Evolutionary conservation across 495 filamentous ascomycete genomes (phyloP).

Genomic region (Xylaria grammica): DNA sequence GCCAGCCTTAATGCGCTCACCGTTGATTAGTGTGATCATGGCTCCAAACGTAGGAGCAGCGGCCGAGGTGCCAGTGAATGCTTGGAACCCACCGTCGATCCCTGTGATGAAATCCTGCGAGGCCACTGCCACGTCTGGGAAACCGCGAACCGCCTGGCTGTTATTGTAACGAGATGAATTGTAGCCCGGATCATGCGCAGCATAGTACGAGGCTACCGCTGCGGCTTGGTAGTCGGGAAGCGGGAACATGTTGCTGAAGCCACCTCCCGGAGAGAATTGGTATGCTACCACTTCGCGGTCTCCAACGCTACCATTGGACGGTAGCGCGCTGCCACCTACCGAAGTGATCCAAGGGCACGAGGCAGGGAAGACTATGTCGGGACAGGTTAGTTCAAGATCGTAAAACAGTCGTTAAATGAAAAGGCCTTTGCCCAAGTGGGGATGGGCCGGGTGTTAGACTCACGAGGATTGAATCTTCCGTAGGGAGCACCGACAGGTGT

Average conservation of each 20-base stretch:
- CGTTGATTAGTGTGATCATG: conserved; percentile 54
- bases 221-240: conserved; percentile 44
- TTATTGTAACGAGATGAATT: conserved; percentile 28
- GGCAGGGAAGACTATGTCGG: conserved; percentile 31
- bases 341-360: conserved; percentile 53
- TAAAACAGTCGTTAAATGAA: background rate
- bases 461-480: conserved; percentile 29
- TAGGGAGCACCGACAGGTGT: background rate
- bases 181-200: conserved; percentile 41
- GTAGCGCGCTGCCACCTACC: conserved; percentile 50
- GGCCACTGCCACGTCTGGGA: conserved; percentile 43
- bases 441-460: background rate
- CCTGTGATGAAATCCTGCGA: conserved; percentile 34
- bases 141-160: conserved; percentile 33
- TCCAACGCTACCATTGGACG: conserved; percentile 33
- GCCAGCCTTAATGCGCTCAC: conserved; percentile 50
- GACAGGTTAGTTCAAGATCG: background rate
- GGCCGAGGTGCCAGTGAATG: conserved; percentile 48
- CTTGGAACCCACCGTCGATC: conserved; percentile 26
- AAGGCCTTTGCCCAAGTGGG: background rate
- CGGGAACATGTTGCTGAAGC: conserved; percentile 53
- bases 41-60: conserved; percentile 43
- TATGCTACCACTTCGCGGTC: conserved; percentile 41
- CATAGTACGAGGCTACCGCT: conserved; percentile 31
- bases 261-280: conserved; percentile 50